Conservation (phyloP, 106 monocot genomes). For the Triglochin maritima region DNA sequence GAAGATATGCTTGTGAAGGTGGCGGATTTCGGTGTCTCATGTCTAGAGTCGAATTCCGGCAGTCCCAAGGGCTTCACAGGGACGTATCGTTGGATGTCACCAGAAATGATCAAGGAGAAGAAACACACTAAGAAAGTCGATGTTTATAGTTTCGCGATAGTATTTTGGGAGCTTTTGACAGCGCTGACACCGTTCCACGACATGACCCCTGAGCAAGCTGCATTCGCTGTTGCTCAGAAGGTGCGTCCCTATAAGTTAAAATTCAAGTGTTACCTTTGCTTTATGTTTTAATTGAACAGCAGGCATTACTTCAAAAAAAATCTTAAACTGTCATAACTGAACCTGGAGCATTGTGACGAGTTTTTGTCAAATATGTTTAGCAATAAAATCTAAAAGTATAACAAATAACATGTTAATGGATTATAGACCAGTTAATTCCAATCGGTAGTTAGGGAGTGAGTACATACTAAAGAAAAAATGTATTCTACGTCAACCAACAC, state of each 20-base stretch:
- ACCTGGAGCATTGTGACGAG: no score
- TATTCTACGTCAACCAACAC: no score
- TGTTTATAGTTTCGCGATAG: conserved; percentile 92
- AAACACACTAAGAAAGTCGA: conserved; percentile 84
- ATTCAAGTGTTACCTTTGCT: no score
- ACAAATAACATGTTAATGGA: no score
- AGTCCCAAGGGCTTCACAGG: conserved; percentile 61
- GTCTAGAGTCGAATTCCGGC: conserved; percentile 62
- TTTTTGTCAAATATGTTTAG: no score
- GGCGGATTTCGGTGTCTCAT: conserved; percentile 98
- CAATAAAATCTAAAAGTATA: no score
- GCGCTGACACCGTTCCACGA: conserved; percentile 72
- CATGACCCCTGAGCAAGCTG: conserved; percentile 93
- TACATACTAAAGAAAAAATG: no score
- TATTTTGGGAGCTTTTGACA: conserved; percentile 84
- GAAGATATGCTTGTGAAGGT: conserved; percentile 78
- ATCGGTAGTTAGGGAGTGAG: no score
- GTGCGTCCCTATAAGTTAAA: conserved; percentile 15
- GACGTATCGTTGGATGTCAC: conserved; percentile 98
- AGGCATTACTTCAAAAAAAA: no score
- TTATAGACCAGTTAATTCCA: no score
- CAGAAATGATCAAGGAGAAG: conserved; percentile 98
- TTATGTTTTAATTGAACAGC: no score
- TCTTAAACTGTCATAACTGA: no score
- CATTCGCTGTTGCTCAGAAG: conserved; percentile 84